A percentile compares a stretch with the other conserved stretches of the same genome.
These are phyloP conservation scores for Daldinia sp. DNA, from an alignment of 2,329 filamentous ascomycete species.

Conservation along the genomic window DNA sequence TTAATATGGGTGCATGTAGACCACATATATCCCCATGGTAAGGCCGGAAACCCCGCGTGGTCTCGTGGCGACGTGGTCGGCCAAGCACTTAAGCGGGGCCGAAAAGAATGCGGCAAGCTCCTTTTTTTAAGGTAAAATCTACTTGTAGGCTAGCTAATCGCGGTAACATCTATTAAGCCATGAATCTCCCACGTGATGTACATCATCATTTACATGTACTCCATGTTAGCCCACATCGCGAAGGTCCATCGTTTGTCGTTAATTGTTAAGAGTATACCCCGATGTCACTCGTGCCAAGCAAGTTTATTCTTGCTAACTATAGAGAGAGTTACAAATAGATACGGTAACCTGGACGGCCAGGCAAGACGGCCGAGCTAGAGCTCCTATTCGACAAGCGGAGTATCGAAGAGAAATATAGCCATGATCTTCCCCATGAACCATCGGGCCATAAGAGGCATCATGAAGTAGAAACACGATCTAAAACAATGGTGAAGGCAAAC, in stretches of 20 bases:
- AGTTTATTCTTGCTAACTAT: not conserved
- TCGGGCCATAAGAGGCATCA: not conserved
- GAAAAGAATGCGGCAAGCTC: slow-evolving; percentile 23
- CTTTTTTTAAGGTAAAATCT: not conserved
- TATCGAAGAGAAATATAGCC: not conserved
- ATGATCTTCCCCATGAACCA: not conserved
- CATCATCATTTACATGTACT: not conserved
- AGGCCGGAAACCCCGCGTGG: slow-evolving; percentile 23
- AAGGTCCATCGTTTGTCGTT: not conserved
- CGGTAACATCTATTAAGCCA: slow-evolving; percentile 9
- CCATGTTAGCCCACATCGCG: not conserved
- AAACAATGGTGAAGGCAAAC: not conserved
- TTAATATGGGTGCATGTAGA: slow-evolving; percentile 12
- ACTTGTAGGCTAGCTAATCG: slow-evolving; percentile 8
- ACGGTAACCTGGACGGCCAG: not conserved
- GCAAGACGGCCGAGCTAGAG: not conserved
- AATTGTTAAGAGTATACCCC: not conserved
- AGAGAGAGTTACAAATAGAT: not conserved
- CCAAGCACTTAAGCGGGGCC: slow-evolving; percentile 29
- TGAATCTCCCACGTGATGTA: not conserved
- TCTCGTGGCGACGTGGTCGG: slow-evolving; percentile 32
- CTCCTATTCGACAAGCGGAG: not conserved
- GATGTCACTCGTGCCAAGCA: not conserved
- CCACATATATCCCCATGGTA: slow-evolving; percentile 13
- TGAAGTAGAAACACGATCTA: not conserved